Base-by-base conservation (phyloP, 331 rosid species). In the Arachis monticola region DNA sequence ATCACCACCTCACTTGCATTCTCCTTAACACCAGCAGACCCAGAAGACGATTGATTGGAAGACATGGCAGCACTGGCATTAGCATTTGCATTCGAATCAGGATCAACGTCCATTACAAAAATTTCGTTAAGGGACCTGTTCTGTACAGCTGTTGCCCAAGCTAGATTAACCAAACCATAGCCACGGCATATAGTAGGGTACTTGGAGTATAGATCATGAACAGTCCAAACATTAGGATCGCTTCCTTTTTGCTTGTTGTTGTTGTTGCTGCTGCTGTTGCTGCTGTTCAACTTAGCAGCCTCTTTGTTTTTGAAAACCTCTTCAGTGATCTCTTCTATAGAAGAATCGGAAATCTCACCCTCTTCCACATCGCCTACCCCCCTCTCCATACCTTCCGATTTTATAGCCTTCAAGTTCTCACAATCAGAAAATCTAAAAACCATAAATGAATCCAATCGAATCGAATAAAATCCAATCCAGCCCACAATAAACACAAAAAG, bases 81-180 rank as follows among this genome's bases (percentile, higher is more conserved):
- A 9, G 70, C 67, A 48, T 87, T 78, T 53, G 81, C 88, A 31
- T 86, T 85, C 44, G 83, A 82, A 27, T 84, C 86, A 40, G 88
- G 52, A 72, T 88, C 97, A 12, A 81, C 69, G 8, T 92, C 96
- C 93, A 87, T 75, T 8, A 87, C 84, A 53, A 90, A 86, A 40
- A 92, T 75, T 13, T 92, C 96, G 77, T 92, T 87, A 17, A 95
- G 74, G 38, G 98, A 96, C 58, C 92, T 92, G 72, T 92, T 95
- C 96, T 95, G 99, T 30, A 95, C 97, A 8, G 91, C 99, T 69
- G 87, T 92, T 4, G 99, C 99, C 99, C 99, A 95, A 61, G 98
- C 99, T 38, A 95, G 85, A 78, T 79, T 90, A 47, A 84, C 89
- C 90, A 88, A 78, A 9, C 86, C 96, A 74, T 91, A 89, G 3